phyloP scores from a whole-genome alignment of 805 yeast genomes.

The Barnettozyma populi region DNA sequence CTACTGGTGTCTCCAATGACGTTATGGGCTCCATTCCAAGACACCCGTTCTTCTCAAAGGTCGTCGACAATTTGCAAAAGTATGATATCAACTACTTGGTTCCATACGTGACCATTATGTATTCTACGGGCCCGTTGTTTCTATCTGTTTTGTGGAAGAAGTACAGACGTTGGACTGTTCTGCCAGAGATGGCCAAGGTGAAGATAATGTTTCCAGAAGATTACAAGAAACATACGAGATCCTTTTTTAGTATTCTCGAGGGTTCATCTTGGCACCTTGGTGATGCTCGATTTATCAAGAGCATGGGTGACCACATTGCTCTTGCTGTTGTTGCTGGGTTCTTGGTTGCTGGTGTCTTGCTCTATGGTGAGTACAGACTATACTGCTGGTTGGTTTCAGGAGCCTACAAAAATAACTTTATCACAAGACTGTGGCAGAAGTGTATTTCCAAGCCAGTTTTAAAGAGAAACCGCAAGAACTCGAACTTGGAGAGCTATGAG shows the following conservation, averaged over 20 bases:
- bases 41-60: slow-evolving; percentile 79
- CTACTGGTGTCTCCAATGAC: slow-evolving; percentile 90
- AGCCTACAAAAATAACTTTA: slow-evolving; percentile 18
- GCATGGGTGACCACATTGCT: slow-evolving; percentile 68
- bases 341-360: slow-evolving; percentile 42
- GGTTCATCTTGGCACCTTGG: slow-evolving; percentile 94
- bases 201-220: slow-evolving; percentile 68
- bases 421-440: slow-evolving; percentile 15
- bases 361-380: slow-evolving; percentile 43
- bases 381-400: slow-evolving; percentile 36
- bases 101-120: slow-evolving; percentile 90
- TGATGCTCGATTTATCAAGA: slow-evolving; percentile 76
- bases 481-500: slow-evolving; percentile 21
- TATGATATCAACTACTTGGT: slow-evolving; percentile 72
- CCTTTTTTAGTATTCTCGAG: slow-evolving; percentile 68
- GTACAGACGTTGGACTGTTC: slow-evolving; percentile 69
- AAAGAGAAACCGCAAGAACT: slow-evolving; percentile 26
- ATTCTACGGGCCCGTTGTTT: slow-evolving; percentile 87
- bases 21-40: slow-evolving; percentile 85
- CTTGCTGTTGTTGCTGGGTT: slow-evolving; percentile 70
- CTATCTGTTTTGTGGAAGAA: slow-evolving; percentile 83
- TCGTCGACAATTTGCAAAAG: slow-evolving; percentile 54
- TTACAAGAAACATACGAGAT: slow-evolving; percentile 53
- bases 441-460: slow-evolving; percentile 14
- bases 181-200: slow-evolving; percentile 59